These are phyloP conservation scores for Nemophila menziesii DNA, from an alignment of 257 asterid species.

Conservation along the genomic window DNA sequence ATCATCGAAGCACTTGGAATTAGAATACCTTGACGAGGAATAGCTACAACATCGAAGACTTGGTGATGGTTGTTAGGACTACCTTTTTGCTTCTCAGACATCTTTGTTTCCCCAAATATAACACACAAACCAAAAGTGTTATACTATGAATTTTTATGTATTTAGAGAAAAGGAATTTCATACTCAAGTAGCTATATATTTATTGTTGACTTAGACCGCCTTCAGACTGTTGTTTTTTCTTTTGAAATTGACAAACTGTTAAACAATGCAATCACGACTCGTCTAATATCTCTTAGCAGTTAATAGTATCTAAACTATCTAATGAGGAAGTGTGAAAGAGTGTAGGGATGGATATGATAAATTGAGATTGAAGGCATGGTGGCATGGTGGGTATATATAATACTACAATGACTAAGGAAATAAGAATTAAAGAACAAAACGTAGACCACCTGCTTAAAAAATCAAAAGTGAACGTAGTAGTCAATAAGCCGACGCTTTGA, in stretches of 20 bases:
- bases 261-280: neutral
- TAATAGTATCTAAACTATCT: neutral
- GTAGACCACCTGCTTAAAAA: neutral
- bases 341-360: conserved; percentile 1
- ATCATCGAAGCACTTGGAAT: conserved; percentile 37
- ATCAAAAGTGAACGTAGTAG: neutral
- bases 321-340: neutral
- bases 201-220: too few species aligned
- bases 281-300: neutral
- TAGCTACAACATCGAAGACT: conserved; percentile 29
- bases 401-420: neutral
- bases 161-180: too few species aligned
- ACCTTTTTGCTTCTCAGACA: conserved; percentile 26
- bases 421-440: too few species aligned
- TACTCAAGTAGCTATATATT: too few species aligned
- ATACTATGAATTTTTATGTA: neutral
- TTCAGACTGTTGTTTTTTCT: too few species aligned
- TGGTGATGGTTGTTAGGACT: conserved; percentile 21
- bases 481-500: neutral
- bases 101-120: conserved; percentile 19
- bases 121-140: neutral
- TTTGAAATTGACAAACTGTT: conserved; percentile 6
- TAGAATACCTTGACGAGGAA: conserved; percentile 9
- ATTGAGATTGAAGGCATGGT: conserved; percentile 1
- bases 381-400: conserved; percentile 18